Evolutionary conservation across 805 yeast species (phyloP), one percentile per base, ranked within the genome.

Genomic region (Barnettozyma botsteinii): DNA sequence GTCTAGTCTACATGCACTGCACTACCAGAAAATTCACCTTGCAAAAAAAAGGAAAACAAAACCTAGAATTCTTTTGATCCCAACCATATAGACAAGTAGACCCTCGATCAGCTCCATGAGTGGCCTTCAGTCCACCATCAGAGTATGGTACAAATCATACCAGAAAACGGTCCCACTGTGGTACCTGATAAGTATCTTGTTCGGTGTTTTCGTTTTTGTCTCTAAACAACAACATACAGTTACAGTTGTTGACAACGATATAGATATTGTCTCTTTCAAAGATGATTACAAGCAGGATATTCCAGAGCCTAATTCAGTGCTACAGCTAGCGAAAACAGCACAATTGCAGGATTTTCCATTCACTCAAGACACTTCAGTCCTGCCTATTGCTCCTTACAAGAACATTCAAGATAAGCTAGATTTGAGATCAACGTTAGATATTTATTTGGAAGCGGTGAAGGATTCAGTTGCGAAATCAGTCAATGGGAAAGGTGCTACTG

Each of bases 311-410:
- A 44, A 46, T n/a, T 45, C 53, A 0, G 29, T 47, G 5, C 40
- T 49, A 5, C 35, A 48, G 1, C 29, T 50, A 26, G 43, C 44
- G n/a, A 50, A 45, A 32, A 50, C 53, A 21, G 27, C 45, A 7
- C 46, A 46, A n/a, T 46, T 53, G 9, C 48, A 43, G 24, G 52
- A 46, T 20, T 65, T 62, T 47, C 65, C 66, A 4, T 64, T 54
- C 43, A 39, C 49, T 5, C 53, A 52, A 11, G 64, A 58, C 38
- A 48, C 51, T 5, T 36, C 59, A 0, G 65, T 65, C 3, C 44
- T 65, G 13, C 70, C 70, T 15, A 55, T 57, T 34, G 65, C 70
- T 7, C 70, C 70, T 2, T 66, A 55, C 41, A 52, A 50, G 26
- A 66, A 64, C 37, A 59, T 60, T 5, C 47, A 53, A 28, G 68